Base-by-base conservation (phyloP, 768 basidiomycete species). In the Hypholoma fasciculare region DNA sequence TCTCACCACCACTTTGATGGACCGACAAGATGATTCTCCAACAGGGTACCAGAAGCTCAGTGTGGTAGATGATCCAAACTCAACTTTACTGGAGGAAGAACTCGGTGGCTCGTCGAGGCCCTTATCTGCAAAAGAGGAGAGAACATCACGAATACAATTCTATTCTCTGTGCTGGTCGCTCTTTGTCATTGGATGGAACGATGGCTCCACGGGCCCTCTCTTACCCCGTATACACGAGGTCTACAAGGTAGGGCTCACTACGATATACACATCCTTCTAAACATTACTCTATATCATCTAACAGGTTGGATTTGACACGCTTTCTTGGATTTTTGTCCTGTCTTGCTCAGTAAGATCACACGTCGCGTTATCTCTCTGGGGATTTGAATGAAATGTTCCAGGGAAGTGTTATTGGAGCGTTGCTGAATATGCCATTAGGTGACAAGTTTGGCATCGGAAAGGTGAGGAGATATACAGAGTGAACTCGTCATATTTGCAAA, bases 101-200 rank as follows among this genome's bases (percentile, higher is more conserved):
- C 5, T 23, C 26, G 26, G 47, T 27, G 49, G 48, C 4, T 37
- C 39, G n/a, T 37, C 23, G 12, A 48, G 43, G 38, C 52, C 55
- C 7, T 52, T 63, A 13, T 56, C 60, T 2, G 48, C 49, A 11
- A 49, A 44, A n/a, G 48, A 62, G 48, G 40, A 20, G 30, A 40
- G 26, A 30, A 37, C 52, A 8, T 56, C 60, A 7, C 67, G 65
- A 6, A 67, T 85, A 26, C 87, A 89, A 58, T 82, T 87, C 57
- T 64, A 71, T 13, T 70, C 83, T 5, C 68, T 85, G 39, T 88
- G 85, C 63, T 83, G 76, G 72, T 72, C 75, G 16, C 52, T 87
- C 39, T 86, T 87, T 56, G 68, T 89, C 4, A 78, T 78, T 20
- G 91, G 91, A 9, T 93, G 90, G 89, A 89, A 87, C 64, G 91